These are phyloP conservation scores for Dothistroma septosporum DNA, from an alignment of 2,329 filamentous ascomycete species.

Conservation along the genomic window DNA sequence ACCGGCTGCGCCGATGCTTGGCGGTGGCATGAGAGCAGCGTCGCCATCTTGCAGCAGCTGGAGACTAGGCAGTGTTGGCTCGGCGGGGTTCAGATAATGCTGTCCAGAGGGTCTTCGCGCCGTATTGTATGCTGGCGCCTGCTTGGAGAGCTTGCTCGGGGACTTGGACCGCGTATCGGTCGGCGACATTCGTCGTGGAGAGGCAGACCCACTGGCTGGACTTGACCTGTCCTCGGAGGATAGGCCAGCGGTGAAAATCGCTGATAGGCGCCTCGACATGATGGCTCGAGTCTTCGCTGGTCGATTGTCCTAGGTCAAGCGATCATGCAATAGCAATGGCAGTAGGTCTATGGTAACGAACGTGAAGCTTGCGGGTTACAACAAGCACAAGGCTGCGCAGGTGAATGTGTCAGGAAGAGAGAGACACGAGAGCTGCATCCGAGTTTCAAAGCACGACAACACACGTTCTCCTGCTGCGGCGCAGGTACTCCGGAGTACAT, in stretches of 20 bases:
- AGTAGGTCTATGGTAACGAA: not conserved
- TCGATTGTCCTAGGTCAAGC: conserved; percentile 1
- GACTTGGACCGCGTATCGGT: conserved; percentile 18
- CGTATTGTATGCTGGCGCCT: conserved; percentile 17
- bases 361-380: not conserved
- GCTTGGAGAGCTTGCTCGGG: conserved; percentile 23
- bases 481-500: not conserved
- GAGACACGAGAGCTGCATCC: not conserved
- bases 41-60: conserved; percentile 22
- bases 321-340: not conserved
- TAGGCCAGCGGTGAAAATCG: conserved; percentile 20
- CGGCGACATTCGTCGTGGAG: conserved; percentile 17
- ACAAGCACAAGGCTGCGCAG: conserved; percentile 4
- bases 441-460: not conserved
- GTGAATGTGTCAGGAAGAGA: not conserved
- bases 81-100: conserved; percentile 17
- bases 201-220: conserved; percentile 11
- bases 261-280: conserved; percentile 23
- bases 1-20: conserved; percentile 14
- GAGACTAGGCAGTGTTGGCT: conserved; percentile 21
- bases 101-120: conserved; percentile 17
- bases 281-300: not conserved
- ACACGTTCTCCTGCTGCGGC: not conserved
- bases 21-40: conserved; percentile 18
- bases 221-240: conserved; percentile 17